Evolutionary conservation across 2,329 filamentous ascomycete genomes (phyloP).

Genomic region (Fusarium sp.): DNA sequence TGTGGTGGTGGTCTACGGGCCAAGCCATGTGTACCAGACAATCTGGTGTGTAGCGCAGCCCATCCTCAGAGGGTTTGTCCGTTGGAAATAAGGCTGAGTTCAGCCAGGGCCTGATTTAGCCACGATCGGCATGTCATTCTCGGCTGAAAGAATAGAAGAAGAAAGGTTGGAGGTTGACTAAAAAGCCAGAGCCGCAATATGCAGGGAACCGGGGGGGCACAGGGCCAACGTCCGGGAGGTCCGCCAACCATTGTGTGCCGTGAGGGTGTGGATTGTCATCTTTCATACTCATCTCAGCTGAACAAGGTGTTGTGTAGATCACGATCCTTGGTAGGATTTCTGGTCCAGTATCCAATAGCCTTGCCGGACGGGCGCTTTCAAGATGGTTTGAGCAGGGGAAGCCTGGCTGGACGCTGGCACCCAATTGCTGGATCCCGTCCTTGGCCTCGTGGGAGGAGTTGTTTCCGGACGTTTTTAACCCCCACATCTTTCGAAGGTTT

Average conservation of each 20-base stretch:
- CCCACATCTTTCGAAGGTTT: conserved; percentile 15
- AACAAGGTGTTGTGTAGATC: conserved; percentile 19
- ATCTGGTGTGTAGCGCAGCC: conserved; percentile 4
- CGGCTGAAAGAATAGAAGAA: conserved; percentile 37
- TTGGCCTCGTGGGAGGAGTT: conserved; percentile 1
- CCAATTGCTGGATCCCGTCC: background rate
- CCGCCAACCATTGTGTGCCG: conserved; percentile 25
- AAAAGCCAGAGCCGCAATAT: conserved; percentile 28
- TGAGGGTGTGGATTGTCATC: conserved; percentile 3
- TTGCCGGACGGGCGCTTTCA: background rate
- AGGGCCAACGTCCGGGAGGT: background rate
- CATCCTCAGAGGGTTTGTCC: conserved; percentile 5
- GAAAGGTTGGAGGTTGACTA: conserved; percentile 10
- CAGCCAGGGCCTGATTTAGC: conserved; percentile 14
- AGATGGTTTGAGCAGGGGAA: background rate
- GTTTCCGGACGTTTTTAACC: conserved; percentile 1
- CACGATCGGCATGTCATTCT: conserved; percentile 34
- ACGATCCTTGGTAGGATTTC: conserved; percentile 8
- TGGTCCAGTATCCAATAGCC: conserved; percentile 8
- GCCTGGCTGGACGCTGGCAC: background rate
- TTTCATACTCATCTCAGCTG: conserved; percentile 26
- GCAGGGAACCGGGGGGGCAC: conserved; percentile 22
- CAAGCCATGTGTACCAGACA: background rate
- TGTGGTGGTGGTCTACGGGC: background rate
- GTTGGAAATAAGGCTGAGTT: conserved; percentile 36